Conservation (phyloP, 139 green algal genomes). For the Coelastrella sp. region DNA sequence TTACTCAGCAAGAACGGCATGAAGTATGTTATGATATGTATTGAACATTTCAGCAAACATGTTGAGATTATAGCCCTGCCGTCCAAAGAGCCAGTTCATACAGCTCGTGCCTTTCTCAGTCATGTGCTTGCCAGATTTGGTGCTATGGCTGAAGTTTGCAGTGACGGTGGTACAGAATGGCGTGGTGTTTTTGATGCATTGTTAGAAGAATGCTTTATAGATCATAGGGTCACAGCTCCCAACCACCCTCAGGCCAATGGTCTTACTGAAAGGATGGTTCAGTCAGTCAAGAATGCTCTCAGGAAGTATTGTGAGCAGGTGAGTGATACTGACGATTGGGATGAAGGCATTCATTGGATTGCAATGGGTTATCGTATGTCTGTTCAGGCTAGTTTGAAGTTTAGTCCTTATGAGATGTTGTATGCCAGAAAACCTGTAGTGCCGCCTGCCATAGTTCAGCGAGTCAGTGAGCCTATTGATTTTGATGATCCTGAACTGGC, state of each 20-base stretch:
- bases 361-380: slow-evolving; percentile 54
- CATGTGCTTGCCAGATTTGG: slow-evolving; percentile 38
- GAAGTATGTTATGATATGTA: slow-evolving; percentile 50
- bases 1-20: not conserved
- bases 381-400: slow-evolving; percentile 16
- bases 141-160: slow-evolving; percentile 52
- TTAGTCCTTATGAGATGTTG: slow-evolving; percentile 46
- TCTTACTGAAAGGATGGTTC: slow-evolving; percentile 42
- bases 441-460: slow-evolving; percentile 32
- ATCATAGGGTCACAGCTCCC: not conserved
- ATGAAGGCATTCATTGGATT: slow-evolving; percentile 44
- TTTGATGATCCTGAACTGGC: slow-evolving; percentile 1
- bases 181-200: slow-evolving; percentile 49
- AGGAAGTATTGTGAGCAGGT: slow-evolving; percentile 35
- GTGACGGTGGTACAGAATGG: slow-evolving; percentile 52
- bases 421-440: slow-evolving; percentile 32
- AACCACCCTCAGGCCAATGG: slow-evolving; percentile 53
- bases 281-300: slow-evolving; percentile 47
- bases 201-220: not conserved
- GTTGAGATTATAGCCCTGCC: slow-evolving; percentile 44
- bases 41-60: slow-evolving; percentile 54
- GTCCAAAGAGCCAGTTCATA: slow-evolving; percentile 8
- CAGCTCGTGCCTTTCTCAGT: slow-evolving; percentile 22
- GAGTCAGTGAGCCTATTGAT: not conserved
- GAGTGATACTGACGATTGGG: not conserved